Conservation (phyloP, 176 grass and related monocot species). For the Cymbopogon citratus region DNA sequence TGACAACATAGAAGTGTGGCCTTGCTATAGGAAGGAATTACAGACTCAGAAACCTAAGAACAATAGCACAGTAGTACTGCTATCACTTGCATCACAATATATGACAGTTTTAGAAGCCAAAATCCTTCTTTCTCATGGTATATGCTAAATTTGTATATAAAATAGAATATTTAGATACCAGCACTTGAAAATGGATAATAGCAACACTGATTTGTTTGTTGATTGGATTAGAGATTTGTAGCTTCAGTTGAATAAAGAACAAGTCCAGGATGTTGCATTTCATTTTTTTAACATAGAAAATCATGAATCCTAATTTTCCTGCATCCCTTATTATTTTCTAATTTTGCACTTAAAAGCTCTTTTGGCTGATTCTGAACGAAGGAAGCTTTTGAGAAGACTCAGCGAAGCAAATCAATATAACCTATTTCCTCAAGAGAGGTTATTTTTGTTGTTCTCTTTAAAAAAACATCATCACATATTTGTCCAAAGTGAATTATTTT, state of each 20-base stretch:
- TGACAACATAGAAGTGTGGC: too few species aligned
- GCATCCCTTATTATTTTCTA: too few species aligned
- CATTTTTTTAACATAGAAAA: neutral
- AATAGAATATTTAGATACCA: too few species aligned
- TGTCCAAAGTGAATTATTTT: neutral
- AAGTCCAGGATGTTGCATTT: neutral
- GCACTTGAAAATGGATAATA: too few species aligned
- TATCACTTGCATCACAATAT: too few species aligned
- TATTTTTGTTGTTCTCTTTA: neutral
- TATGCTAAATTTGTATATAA: too few species aligned
- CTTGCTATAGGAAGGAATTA: too few species aligned
- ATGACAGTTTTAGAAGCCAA: too few species aligned
- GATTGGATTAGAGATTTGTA: neutral
- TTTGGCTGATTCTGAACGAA: conserved; percentile 70
- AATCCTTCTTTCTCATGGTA: too few species aligned
- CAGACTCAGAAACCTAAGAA: too few species aligned
- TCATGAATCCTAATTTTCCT: neutral
- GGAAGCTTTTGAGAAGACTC: conserved; percentile 66
- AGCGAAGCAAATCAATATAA: conserved; percentile 96
- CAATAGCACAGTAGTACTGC: too few species aligned
- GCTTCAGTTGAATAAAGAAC: neutral
- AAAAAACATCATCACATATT: conserved; percentile 1
- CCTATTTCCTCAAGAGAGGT: conserved; percentile 82
- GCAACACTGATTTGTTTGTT: neutral
- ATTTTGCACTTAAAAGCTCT: too few species aligned